These are phyloP conservation scores for Blastocystis sp. DNA, from an alignment of 352 stramenopile genomes.

Conservation along the genomic window DNA sequence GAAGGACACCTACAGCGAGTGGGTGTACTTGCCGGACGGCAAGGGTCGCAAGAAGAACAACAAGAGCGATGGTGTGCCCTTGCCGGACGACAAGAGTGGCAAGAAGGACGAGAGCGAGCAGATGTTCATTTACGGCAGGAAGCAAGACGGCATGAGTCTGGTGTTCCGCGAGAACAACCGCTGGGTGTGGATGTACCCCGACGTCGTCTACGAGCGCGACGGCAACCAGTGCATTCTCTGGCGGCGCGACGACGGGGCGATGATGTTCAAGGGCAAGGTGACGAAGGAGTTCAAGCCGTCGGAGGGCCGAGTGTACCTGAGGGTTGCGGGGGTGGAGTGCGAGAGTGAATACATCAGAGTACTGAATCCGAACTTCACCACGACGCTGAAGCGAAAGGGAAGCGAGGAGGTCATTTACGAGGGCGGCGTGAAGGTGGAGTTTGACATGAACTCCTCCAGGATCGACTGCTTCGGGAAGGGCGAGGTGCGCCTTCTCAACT, in stretches of 20 bases:
- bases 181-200: neutral
- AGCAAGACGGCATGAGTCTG: neutral
- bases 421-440: neutral
- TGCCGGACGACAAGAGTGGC: neutral
- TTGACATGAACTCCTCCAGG: neutral
- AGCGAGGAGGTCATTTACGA: neutral
- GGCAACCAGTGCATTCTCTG: neutral
- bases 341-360: neutral
- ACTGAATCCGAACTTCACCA: neutral
- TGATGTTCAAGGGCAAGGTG: neutral
- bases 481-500: neutral
- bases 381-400: neutral
- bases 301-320: neutral
- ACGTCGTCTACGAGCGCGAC: neutral
- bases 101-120: neutral
- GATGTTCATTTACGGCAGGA: neutral
- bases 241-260: neutral
- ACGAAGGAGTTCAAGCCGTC: neutral
- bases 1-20: neutral
- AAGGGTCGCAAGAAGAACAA: neutral
- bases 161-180: neutral
- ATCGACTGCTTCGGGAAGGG: neutral
- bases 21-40: neutral
- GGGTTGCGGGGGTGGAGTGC: neutral
- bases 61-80: neutral